A percentile compares a stretch with the other conserved stretches of the same genome.
phyloP scores from a whole-genome alignment of 148 eudicot genomes.

The Spergularia marina region DNA sequence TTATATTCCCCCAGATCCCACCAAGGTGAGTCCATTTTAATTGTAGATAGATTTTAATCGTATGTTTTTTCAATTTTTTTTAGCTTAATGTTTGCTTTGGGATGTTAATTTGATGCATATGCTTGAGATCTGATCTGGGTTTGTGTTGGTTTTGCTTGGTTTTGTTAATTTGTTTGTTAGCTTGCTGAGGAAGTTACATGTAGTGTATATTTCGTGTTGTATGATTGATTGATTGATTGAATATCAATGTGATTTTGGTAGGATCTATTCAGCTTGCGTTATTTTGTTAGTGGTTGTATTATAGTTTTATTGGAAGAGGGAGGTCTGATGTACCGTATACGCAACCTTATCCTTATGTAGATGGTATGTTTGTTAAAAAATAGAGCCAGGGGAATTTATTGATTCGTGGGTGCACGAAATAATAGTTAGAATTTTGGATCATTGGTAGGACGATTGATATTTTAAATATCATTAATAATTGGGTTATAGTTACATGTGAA shows the following conservation, averaged over 20 bases:
- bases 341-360: neutral
- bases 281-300: neutral
- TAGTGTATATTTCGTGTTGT: neutral
- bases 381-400: neutral
- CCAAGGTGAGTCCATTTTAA: neutral
- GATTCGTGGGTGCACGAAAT: neutral
- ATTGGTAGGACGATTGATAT: neutral
- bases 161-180: neutral
- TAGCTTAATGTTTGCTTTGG: neutral
- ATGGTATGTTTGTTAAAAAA: too few relatives aligned
- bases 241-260: neutral
- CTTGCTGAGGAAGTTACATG: neutral
- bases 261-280: neutral
- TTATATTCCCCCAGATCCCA: neutral
- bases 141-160: neutral
- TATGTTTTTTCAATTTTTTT: neutral
- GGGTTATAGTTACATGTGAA: neutral
- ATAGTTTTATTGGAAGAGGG: neutral
- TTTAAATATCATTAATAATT: neutral
- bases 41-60: neutral
- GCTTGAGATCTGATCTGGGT: neutral
- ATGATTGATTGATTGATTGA: slow-evolving; percentile 4
- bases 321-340: neutral
- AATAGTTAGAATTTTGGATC: neutral
- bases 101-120: neutral